Evolutionary conservation across 2,329 filamentous ascomycete genomes (phyloP).

Genomic region (Epichloe aotearoae): DNA sequence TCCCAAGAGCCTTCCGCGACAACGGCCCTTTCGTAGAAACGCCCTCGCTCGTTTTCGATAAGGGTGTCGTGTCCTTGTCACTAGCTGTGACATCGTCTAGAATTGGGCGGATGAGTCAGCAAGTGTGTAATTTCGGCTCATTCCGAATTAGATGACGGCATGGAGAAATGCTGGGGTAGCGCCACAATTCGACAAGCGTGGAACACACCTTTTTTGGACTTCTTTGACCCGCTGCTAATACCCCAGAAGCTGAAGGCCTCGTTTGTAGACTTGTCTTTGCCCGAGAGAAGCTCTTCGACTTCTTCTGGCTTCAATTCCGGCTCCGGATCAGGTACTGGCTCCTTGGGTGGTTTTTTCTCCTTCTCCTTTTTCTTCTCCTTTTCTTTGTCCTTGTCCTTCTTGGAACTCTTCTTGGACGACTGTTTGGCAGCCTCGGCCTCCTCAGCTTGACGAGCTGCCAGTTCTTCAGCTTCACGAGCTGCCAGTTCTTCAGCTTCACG

Average conservation of each 20-base stretch:
- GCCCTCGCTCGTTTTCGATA: conserved; percentile 21
- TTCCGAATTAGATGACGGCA: conserved; percentile 9
- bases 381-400: conserved; percentile 14
- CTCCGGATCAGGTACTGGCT: neutral
- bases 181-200: conserved; percentile 5
- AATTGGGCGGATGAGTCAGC: conserved; percentile 36
- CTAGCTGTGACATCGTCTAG: conserved; percentile 27
- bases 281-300: conserved; percentile 28
- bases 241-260: conserved; percentile 47
- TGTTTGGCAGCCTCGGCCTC: conserved; percentile 23
- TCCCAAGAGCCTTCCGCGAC: conserved; percentile 35
- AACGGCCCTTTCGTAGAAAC: conserved; percentile 24
- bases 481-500: conserved; percentile 11
- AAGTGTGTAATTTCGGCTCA: conserved; percentile 28
- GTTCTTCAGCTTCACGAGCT: conserved; percentile 18
- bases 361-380: conserved; percentile 13
- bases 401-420: conserved; percentile 25
- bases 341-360: conserved; percentile 9
- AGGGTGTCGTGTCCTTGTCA: conserved; percentile 27
- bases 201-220: conserved; percentile 26
- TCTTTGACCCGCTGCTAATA: conserved; percentile 26
- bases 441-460: conserved; percentile 24
- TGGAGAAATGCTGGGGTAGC: conserved; percentile 7
- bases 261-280: conserved; percentile 18
- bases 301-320: conserved; percentile 27